Percentiles rank a stretch among this genome's conserved stretches.
Evolutionary conservation across 495 filamentous ascomycete genomes (phyloP).

Genomic region (Daldinia childiae): DNA sequence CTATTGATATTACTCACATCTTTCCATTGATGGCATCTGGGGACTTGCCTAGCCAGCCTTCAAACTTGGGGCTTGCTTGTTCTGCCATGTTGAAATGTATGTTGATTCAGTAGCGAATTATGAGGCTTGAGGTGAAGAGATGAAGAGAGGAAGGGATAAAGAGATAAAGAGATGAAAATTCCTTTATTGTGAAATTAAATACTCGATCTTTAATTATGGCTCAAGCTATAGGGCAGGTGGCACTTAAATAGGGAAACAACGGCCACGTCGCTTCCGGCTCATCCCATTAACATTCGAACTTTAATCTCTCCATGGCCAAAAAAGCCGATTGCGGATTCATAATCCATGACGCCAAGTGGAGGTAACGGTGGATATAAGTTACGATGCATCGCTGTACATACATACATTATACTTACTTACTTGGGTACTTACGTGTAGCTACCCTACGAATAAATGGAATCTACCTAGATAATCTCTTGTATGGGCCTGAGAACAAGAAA

Average conservation of each 20-base stretch:
- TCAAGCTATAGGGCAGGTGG: background rate
- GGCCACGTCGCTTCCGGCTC: background rate
- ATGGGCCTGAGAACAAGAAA: background rate
- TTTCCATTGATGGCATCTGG: conserved; percentile 68
- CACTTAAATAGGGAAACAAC: background rate
- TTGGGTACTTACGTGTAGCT: background rate
- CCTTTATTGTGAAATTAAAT: background rate
- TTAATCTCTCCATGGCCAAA: background rate
- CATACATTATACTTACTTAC: background rate
- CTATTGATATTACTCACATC: conserved; percentile 52
- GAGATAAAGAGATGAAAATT: background rate
- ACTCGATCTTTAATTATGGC: background rate
- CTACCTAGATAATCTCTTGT: background rate
- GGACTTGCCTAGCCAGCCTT: conserved; percentile 82
- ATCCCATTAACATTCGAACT: background rate
- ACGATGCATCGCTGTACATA: background rate
- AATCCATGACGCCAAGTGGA: background rate
- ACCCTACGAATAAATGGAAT: background rate
- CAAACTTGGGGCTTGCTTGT: conserved; percentile 60
- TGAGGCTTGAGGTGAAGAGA: background rate
- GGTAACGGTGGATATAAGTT: background rate
- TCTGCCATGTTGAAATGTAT: conserved; percentile 24
- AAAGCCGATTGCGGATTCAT: background rate
- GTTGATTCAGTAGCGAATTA: background rate
- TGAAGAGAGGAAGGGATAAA: no score